Base-by-base conservation (phyloP, 176 grass and related monocot genomes). In the Lolium perenne region DNA sequence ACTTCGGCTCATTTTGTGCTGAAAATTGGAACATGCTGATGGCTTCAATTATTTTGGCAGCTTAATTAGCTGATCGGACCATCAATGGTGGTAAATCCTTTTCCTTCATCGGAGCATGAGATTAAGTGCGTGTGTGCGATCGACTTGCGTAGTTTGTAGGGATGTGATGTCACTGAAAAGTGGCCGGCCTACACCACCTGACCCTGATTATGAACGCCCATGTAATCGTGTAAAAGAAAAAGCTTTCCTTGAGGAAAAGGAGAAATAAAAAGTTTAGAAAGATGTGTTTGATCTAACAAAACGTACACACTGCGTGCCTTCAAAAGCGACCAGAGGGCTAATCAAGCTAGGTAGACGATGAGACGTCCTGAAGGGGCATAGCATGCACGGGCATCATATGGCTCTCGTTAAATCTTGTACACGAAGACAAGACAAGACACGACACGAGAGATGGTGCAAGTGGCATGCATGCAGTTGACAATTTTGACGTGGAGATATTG, bases 251-350 rank as follows among this genome's bases (percentile, higher is more conserved):
- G 48, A 55, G 74, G 14, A 71, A 70, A 71, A 16, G 3, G 3
- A 45, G 68, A 20, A 71, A 45, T 69, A 20, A 45, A 71, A 66
- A 76, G 71, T 80, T 41, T 75, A 45, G 81, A 85, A 84, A 88
- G 81, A 68, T 53, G 85, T 55, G 76, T 87, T 60, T 50, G 81
- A 87, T 84, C 85, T 77, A 84, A 87, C 59, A 77, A 91, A 80
- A 71, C 57, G 66, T 79, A 79, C 49, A 38, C 23, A 43, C 61
- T 80, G 49, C 75, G 65, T 83, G 88, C 73, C 15, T 73, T 70
- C 9, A 66, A 87, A 82, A 86, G 72, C 17, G 55, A 72, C 23
- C 56, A 11, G 17, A 4, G 25, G 53, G 53, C 43, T 66, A 68
- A 10, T 8, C 4, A 29, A 46, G 69, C 54, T 46, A n/a, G 8